Evolutionary conservation across 768 basidiomycete species (phyloP), one percentile per base, ranked within the genome.

Genomic region (Cystobasidium ongulense): DNA sequence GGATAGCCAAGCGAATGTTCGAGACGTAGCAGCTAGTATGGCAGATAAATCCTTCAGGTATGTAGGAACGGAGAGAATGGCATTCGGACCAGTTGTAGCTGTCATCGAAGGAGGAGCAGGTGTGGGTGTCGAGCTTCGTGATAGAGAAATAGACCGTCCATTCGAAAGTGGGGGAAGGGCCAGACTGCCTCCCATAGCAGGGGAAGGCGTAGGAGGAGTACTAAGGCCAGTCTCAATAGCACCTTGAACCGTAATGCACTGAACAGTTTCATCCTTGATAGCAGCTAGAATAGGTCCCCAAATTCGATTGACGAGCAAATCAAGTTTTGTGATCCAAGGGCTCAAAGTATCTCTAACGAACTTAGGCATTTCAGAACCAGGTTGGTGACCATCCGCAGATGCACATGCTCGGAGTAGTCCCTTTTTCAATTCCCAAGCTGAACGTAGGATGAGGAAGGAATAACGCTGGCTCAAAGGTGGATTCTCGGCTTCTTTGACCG

Each of bases 391-490:
- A 23, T 41, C 53, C 21, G 53, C n/a, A 15, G 54, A 53, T 11
- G 65, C 52, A 29, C 74, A 73, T 25, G 77, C 64, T 52, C 31
- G 1, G 1, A 38, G 1, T 4, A 79, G 73, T 1, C 63, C 72
- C 3, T 64, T 46, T 65, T 76, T 76, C 62, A 79, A 70, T 38
- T 76, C 73, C 63, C 63, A 74, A 0, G 78, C 79, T 39, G 75
- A 74, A 5, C 78, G 76, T 11, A 78, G 77, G 61, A 79, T 54
- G n/a, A 75, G 63, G 64, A 79, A 78, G 71, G 77, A 76, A 76
- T 64, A 78, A 11, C 74, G 65, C 54, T 75, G 54, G 21, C 76
- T 36, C 52, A 74, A 27, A 52, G 77, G 66, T 70, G 77, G 74
- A 17, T 65, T 21, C 73, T 76, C 52, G 18, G 75, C 67, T 3